phyloP scores from a whole-genome alignment of 441 rosid species.

The Populus tomentosa region DNA sequence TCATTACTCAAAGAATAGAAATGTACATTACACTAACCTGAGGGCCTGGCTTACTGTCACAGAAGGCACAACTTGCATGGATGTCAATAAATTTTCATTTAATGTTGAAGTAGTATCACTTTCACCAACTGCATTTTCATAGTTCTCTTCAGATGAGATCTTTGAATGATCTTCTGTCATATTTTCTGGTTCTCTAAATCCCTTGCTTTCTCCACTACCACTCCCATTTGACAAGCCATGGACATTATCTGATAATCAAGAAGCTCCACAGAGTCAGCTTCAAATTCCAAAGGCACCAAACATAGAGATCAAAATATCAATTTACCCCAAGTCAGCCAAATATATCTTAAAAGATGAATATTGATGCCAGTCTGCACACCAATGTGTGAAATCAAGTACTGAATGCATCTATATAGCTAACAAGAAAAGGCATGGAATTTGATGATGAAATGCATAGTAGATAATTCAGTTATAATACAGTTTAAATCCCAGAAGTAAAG shows the following conservation, averaged over 20 bases:
- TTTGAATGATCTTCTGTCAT: constrained; percentile 20
- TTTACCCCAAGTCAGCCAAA: background rate
- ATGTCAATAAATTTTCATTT: constrained; percentile 32
- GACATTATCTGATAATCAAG: constrained; percentile 41
- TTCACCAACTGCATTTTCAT: constrained; percentile 22
- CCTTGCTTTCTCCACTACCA: constrained; percentile 26
- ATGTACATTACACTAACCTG: constrained; percentile 39
- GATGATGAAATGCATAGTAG: background rate
- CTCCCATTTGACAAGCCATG: constrained; percentile 25
- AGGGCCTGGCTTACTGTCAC: constrained; percentile 21
- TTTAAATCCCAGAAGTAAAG: background rate
- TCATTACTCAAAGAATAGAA: background rate
- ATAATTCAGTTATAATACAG: background rate
- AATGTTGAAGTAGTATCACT: constrained; percentile 23
- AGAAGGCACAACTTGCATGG: constrained; percentile 32
- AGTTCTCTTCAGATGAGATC: constrained; percentile 21
- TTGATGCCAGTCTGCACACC: background rate
- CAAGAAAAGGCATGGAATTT: background rate
- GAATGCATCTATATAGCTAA: background rate
- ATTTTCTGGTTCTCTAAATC: constrained; percentile 14
- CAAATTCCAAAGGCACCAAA: constrained; percentile 16
- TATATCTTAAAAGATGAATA: background rate
- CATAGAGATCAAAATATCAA: constrained; percentile 10
- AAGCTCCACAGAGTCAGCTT: constrained; percentile 29
- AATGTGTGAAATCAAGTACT: background rate